Percentiles rank a stretch among this genome's conserved stretches.
Conservation (phyloP, 1,284 basidiomycete species). For the Wallemia hederae region DNA sequence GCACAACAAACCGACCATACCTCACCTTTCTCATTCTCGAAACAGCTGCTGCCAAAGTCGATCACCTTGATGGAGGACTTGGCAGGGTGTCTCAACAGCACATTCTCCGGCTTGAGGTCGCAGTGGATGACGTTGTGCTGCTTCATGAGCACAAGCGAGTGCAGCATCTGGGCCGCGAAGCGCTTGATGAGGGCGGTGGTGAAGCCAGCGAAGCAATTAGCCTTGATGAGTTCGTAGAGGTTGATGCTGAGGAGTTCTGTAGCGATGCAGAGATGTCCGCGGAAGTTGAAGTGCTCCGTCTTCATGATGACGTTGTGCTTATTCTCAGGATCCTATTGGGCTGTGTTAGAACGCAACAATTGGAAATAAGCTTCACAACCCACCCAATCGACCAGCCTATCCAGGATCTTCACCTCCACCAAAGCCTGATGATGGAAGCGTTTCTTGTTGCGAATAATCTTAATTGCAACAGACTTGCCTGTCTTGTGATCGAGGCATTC, state of each 20-base stretch:
- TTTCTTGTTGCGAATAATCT: slow-evolving; percentile 98
- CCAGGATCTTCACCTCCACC: slow-evolving; percentile 93
- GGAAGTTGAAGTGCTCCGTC: slow-evolving; percentile 96
- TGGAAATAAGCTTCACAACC: slow-evolving; percentile 12
- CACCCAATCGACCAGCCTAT: slow-evolving; percentile 88
- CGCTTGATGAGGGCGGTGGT: slow-evolving; percentile 77
- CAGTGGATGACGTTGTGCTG: slow-evolving; percentile 98
- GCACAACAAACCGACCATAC: slow-evolving; percentile 5
- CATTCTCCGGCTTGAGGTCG: slow-evolving; percentile 98
- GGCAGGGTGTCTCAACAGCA: slow-evolving; percentile 70
- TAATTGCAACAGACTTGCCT: slow-evolving; percentile 88
- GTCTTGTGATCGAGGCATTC: slow-evolving; percentile 88
- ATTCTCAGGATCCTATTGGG: slow-evolving; percentile 59
- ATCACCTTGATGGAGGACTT: slow-evolving; percentile 96
- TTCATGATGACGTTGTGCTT: slow-evolving; percentile 93
- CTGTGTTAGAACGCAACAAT: background rate
- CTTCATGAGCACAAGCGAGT: slow-evolving; percentile 70
- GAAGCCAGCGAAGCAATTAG: slow-evolving; percentile 91
- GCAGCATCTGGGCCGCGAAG: slow-evolving; percentile 83
- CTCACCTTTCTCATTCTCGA: slow-evolving; percentile 92
- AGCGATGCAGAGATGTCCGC: slow-evolving; percentile 89
- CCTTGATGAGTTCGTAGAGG: slow-evolving; percentile 95
- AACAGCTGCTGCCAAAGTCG: slow-evolving; percentile 94
- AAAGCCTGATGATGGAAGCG: slow-evolving; percentile 94
- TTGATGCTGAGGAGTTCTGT: slow-evolving; percentile 97